phyloP scores from a whole-genome alignment of 2,329 filamentous ascomycete species.

The Trichothecium roseum region DNA sequence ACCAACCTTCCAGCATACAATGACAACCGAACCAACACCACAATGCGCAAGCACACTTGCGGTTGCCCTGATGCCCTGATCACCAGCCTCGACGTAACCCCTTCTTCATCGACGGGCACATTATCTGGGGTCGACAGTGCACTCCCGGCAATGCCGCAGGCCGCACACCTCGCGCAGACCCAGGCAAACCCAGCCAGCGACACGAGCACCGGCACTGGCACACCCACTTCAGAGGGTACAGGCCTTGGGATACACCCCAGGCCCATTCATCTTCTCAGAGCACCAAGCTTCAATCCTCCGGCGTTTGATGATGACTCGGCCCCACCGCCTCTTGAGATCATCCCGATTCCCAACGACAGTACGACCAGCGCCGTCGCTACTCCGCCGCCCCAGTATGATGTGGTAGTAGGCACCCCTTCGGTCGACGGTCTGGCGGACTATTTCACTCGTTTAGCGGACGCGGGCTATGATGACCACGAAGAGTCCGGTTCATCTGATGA shows the following conservation, averaged over 20 bases:
- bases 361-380: constrained; percentile 41
- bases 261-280: constrained; percentile 75
- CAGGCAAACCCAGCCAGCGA: constrained; percentile 19
- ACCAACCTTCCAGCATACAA: constrained; percentile 74
- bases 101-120: constrained; percentile 49
- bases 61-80: constrained; percentile 45
- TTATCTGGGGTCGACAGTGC: constrained; percentile 27
- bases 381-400: constrained; percentile 77
- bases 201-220: not conserved
- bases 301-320: constrained; percentile 66
- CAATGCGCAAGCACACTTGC: constrained; percentile 34
- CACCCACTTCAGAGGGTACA: constrained; percentile 6
- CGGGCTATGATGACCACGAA: constrained; percentile 37
- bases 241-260: constrained; percentile 29
- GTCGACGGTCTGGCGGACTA: constrained; percentile 73
- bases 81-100: constrained; percentile 50
- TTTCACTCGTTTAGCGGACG: constrained; percentile 68
- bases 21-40: constrained; percentile 37
- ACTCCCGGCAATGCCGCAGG: constrained; percentile 40
- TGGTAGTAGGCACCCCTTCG: constrained; percentile 59
- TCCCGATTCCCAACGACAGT: constrained; percentile 1
- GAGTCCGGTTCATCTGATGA: constrained; percentile 32
- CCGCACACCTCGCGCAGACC: constrained; percentile 38
- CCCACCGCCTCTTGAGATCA: constrained; percentile 21
- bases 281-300: constrained; percentile 80